These are phyloP conservation scores for Harringtonia lauricola DNA, from an alignment of 2,329 filamentous ascomycete species.

Conservation along the genomic window DNA sequence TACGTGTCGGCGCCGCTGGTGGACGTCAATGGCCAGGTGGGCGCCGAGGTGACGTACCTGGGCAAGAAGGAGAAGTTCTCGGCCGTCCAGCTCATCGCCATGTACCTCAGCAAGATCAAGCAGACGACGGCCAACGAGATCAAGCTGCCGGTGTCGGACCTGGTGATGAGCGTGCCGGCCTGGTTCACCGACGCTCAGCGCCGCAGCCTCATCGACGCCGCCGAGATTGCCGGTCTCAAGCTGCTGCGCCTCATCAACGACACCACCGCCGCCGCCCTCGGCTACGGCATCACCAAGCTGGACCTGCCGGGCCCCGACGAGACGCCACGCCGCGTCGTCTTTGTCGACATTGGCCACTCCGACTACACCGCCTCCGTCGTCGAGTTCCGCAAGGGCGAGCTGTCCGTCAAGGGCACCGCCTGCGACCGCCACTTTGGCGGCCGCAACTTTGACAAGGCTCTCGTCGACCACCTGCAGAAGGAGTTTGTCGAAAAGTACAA, in stretches of 20 bases:
- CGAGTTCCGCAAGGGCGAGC: conserved; percentile 94
- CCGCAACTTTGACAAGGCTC: conserved; percentile 89
- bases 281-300: conserved; percentile 95
- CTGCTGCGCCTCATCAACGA: conserved; percentile 93
- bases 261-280: conserved; percentile 89
- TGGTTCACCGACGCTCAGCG: conserved; percentile 98
- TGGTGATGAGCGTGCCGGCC: conserved; percentile 86
- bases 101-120: conserved; percentile 94
- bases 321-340: conserved; percentile 81
- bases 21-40: conserved; percentile 88
- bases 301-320: conserved; percentile 83
- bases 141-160: conserved; percentile 80
- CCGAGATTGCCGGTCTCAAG: conserved; percentile 89
- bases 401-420: conserved; percentile 83
- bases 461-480: conserved; percentile 87
- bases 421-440: conserved; percentile 96
- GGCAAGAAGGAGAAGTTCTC: conserved; percentile 94
- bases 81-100: conserved; percentile 85
- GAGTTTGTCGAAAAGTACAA: conserved; percentile 98
- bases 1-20: conserved; percentile 78
- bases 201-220: conserved; percentile 76
- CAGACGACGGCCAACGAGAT: conserved; percentile 77
- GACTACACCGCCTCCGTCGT: conserved; percentile 92
- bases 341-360: conserved; percentile 92
- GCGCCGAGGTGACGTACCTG: conserved; percentile 84